Percentiles rank a stretch among this genome's conserved stretches.
phyloP scores from a whole-genome alignment of 2,329 filamentous ascomycete genomes.

The Cercospora zeina region DNA sequence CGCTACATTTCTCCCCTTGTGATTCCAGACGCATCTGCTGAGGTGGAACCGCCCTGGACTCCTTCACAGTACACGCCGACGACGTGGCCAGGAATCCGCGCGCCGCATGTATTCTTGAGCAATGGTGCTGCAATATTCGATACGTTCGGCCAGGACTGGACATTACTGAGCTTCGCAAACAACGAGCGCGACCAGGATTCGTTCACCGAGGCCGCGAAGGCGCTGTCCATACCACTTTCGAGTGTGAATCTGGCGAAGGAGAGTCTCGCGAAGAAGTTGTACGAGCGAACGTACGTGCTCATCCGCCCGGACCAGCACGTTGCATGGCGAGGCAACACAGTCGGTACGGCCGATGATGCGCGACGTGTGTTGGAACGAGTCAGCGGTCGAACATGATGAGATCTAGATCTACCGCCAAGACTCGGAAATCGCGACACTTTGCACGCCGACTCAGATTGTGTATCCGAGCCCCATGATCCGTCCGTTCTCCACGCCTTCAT shows the following conservation, averaged over 20 bases:
- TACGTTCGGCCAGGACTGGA: not conserved
- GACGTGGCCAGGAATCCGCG: not conserved
- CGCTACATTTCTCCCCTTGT: not conserved
- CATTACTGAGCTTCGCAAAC: not conserved
- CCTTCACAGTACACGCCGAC: not conserved
- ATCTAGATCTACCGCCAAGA: not conserved
- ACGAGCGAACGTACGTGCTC: slow-evolving; percentile 59
- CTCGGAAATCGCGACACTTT: not conserved
- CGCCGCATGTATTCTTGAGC: slow-evolving; percentile 2
- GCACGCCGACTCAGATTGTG: not conserved
- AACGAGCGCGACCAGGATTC: not conserved
- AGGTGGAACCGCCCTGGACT: not conserved
- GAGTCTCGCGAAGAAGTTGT: slow-evolving; percentile 44
- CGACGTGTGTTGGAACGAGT: not conserved
- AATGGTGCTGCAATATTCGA: not conserved
- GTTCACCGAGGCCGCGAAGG: not conserved
- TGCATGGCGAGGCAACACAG: slow-evolving; percentile 46
- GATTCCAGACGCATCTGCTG: not conserved
- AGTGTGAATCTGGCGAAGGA: not conserved
- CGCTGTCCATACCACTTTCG: not conserved
- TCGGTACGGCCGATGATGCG: not conserved
- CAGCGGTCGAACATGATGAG: not conserved
- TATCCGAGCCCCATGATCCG: not conserved
- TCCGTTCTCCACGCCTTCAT: too few relatives aligned
- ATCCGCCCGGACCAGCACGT: slow-evolving; percentile 61